Evolutionary conservation across 495 filamentous ascomycete genomes (phyloP).

Genomic region (Aspergillus asperescens): DNA sequence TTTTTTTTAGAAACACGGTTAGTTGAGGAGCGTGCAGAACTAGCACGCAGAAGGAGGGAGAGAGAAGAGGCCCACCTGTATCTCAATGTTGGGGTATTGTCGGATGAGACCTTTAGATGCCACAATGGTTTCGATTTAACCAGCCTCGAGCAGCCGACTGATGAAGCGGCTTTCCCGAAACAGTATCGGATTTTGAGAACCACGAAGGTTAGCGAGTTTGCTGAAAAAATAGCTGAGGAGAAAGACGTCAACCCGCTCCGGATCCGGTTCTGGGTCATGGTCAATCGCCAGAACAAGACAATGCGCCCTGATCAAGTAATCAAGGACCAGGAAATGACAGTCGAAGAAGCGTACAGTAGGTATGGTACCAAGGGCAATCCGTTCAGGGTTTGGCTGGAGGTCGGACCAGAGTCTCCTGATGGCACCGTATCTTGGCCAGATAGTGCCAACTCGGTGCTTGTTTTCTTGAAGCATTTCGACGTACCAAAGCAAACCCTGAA

Average conservation of each 20-base stretch:
- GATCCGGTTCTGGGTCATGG: slow-evolving; percentile 91
- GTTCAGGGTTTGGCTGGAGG: slow-evolving; percentile 85
- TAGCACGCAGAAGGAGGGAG: slow-evolving; percentile 74
- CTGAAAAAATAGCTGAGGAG: slow-evolving; percentile 61
- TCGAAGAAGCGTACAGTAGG: slow-evolving; percentile 73
- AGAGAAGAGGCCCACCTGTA: slow-evolving; percentile 91
- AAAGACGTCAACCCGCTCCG: slow-evolving; percentile 51
- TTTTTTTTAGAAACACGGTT: slow-evolving; percentile 54
- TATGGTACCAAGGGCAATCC: slow-evolving; percentile 62
- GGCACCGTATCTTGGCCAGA: slow-evolving; percentile 67
- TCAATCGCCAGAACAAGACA: slow-evolving; percentile 97
- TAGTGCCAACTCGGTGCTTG: slow-evolving; percentile 59
- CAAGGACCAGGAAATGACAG: slow-evolving; percentile 65
- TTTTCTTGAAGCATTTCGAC: slow-evolving; percentile 94
- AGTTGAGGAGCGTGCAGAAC: slow-evolving; percentile 70
- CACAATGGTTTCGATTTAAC: slow-evolving; percentile 86
- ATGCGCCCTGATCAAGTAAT: slow-evolving; percentile 84
- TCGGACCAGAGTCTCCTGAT: slow-evolving; percentile 59
- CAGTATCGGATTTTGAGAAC: slow-evolving; percentile 65
- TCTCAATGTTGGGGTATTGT: slow-evolving; percentile 72
- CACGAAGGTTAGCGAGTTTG: slow-evolving; percentile 69
- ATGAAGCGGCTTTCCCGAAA: slow-evolving; percentile 52
- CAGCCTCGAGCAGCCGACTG: slow-evolving; percentile 62
- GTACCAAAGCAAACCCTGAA: slow-evolving; percentile 63
- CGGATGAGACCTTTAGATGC: slow-evolving; percentile 68